Base-by-base conservation (phyloP, 2,329 filamentous ascomycete genomes). In the Trichoderma hamatum region DNA sequence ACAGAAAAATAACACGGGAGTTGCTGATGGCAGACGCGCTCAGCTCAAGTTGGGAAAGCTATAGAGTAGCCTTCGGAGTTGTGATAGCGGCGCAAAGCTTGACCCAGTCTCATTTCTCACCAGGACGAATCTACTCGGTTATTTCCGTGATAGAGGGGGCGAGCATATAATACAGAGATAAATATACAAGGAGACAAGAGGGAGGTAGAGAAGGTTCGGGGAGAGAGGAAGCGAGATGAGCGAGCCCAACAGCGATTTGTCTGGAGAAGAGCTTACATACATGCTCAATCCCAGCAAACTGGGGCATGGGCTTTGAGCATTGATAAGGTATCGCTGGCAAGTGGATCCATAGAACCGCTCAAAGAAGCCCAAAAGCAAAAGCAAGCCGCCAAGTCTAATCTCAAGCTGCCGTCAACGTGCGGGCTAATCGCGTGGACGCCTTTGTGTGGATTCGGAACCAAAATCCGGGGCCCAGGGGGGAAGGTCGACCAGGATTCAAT, bases 21-120 rank as follows among this genome's bases (percentile, higher is more conserved):
- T 43, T 43, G 39, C 39, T 43, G 39, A 34, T n/a, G 67, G 26
- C 21, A 32, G 56, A 65, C 56, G 65, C 55, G 43, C 49, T 52
- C 56, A 43, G 59, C 21, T 69, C 67, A 69, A 28, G 59, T 59
- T 34, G 39, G 59, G 16, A 58, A 69, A 36, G 60, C 60, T 58
- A 49, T 63, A 28, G 54, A 21, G 36, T 19, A 49, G 60, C 52
- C 39, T 64, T 32, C 54, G 52, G 43, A 64, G 39, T 49, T 64
- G 26, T 56, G 59, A 36, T 56, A 24, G 32, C 60, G 59, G 58
- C 59, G 34, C 52, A 46, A 56, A 46, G 32, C 30, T 55, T 32
- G 52, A n/a, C 49, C 51, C 24, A 34, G 59, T 69, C 67, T 60
- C 67, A 69, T 69, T 69, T 64, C 67, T 69, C 59, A 60, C 52